Evolutionary conservation across 192 early-diverging fungal species (phyloP), one percentile per base, ranked within the genome.

Genomic region (Rhizophlyctis rosea): DNA sequence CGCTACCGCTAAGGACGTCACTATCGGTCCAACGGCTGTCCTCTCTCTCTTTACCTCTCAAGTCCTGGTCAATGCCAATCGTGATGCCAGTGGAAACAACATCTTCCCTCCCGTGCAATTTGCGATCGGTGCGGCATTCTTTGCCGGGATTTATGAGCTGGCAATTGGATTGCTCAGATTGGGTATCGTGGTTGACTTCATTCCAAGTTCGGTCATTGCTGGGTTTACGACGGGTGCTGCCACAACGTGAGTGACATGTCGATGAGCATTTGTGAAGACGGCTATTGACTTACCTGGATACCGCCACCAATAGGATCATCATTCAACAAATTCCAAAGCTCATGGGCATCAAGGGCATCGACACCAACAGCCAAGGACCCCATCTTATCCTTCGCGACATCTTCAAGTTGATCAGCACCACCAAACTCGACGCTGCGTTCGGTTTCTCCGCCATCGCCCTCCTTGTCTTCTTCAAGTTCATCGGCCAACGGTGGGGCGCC

Each of bases 141-240:
- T 94, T 50, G 75, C 85, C 25, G 94, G 94, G 21, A 65, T 90
- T 23, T 75, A 92, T 25, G 68, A 88, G 16, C 72, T 86, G 14
- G 72, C 78, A 34, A 63, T 97, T 33, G 94, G 92, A 21, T 54
- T 94, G 9, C 64, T 95, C 18, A 86, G 91, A 3, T 76, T 97
- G 13, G 94, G 94, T 4, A 81, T 91, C 52, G 71, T 95, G 28
- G 87, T 95, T 36, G 89, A 94, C 62, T 94, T 95, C 64, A 90
- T 97, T 65, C 86, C 89, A 30, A 30, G 29, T 33, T 83, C 92
- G 1, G 88, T 90, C 28, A 86, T 97, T 62, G 86, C 88, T 0
- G 93, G 92, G 0, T 97, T 95, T 66, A 93, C 90, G 62, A 83
- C 91, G 1, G 93, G 93, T 7, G 88, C 89, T n/a, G 93, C 87